Conservation (phyloP, 768 basidiomycete species). For the Pleurotus eryngii region DNA sequence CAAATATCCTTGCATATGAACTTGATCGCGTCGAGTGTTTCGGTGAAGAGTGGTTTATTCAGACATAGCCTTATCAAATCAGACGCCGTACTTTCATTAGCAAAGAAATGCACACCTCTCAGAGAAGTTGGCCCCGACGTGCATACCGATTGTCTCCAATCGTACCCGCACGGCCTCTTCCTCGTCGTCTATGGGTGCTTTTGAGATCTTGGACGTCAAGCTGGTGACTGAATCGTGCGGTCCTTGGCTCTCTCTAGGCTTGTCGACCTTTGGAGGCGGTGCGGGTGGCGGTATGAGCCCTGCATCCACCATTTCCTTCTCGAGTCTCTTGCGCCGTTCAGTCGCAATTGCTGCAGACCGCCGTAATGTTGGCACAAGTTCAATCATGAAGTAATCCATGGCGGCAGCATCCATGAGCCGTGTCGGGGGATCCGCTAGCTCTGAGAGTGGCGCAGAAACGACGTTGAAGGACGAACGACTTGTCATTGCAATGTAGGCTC, state of each 20-base stretch:
- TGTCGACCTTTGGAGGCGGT: conserved; percentile 29
- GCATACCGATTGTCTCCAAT: conserved; percentile 80
- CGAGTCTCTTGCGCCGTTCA: conserved; percentile 61
- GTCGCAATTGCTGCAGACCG: conserved; percentile 73
- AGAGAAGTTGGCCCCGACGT: conserved; percentile 82
- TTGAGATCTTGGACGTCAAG: conserved; percentile 26
- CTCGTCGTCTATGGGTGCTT: conserved; percentile 47
- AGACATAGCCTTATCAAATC: conserved; percentile 59
- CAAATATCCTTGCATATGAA: conserved; percentile 98
- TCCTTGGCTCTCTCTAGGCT: conserved; percentile 35
- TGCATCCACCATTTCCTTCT: conserved; percentile 77
- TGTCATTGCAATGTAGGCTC: conserved; percentile 21
- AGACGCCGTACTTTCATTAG: not conserved
- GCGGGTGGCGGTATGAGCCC: conserved; percentile 60
- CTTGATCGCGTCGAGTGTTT: conserved; percentile 89
- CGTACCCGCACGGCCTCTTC: conserved; percentile 68
- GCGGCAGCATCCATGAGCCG: conserved; percentile 62
- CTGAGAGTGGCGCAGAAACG: conserved; percentile 31
- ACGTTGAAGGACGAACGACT: conserved; percentile 27
- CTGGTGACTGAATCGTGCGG: conserved; percentile 42
- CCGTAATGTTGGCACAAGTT: conserved; percentile 70
- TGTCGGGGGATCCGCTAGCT: conserved; percentile 61
- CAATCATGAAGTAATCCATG: conserved; percentile 87
- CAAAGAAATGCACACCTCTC: conserved; percentile 61
- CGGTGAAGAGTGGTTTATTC: conserved; percentile 69